Evolutionary conservation across 768 basidiomycete species (phyloP).

Genomic region (Tylopilus plumbeoviolaceoides): DNA sequence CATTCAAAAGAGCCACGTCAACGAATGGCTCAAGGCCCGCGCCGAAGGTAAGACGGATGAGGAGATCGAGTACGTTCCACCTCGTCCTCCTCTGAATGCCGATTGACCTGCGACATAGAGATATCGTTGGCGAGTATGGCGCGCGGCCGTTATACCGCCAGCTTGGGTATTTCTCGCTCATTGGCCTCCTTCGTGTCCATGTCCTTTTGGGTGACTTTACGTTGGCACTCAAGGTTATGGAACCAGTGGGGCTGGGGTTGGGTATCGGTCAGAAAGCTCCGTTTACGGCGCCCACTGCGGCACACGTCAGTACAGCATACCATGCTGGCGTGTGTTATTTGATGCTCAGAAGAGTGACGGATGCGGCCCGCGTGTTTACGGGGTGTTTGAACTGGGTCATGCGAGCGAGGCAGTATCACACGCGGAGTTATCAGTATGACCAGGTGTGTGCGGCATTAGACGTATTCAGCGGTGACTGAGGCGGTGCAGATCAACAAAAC

Average conservation of each 20-base stretch:
- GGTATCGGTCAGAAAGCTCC: slow-evolving; percentile 90
- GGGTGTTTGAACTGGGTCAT: slow-evolving; percentile 93
- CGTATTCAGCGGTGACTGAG: background rate
- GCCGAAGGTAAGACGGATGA: slow-evolving; percentile 76
- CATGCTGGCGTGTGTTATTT: slow-evolving; percentile 97
- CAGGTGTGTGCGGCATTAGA: slow-evolving; percentile 48
- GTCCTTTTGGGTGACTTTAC: slow-evolving; percentile 94
- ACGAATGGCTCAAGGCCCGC: slow-evolving; percentile 85
- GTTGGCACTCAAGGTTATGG: slow-evolving; percentile 92
- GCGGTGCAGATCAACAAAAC: slow-evolving; percentile 84
- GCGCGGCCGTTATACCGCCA: slow-evolving; percentile 85
- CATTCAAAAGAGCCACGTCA: slow-evolving; percentile 95
- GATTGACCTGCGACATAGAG: slow-evolving; percentile 38
- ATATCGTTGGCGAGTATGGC: slow-evolving; percentile 90
- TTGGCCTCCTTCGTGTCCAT: slow-evolving; percentile 93
- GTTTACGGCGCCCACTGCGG: slow-evolving; percentile 94
- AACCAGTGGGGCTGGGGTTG: slow-evolving; percentile 87
- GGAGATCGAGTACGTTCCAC: slow-evolving; percentile 68
- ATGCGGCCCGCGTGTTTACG: slow-evolving; percentile 92
- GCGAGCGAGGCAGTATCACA: slow-evolving; percentile 96
- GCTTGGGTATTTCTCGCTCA: slow-evolving; percentile 95
- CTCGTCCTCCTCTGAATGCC: background rate
- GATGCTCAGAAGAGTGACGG: slow-evolving; percentile 90
- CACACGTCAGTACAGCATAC: slow-evolving; percentile 92
- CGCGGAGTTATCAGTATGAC: slow-evolving; percentile 93